These are phyloP conservation scores for Croton setiger DNA, from an alignment of 441 rosid species.

Conservation along the genomic window DNA sequence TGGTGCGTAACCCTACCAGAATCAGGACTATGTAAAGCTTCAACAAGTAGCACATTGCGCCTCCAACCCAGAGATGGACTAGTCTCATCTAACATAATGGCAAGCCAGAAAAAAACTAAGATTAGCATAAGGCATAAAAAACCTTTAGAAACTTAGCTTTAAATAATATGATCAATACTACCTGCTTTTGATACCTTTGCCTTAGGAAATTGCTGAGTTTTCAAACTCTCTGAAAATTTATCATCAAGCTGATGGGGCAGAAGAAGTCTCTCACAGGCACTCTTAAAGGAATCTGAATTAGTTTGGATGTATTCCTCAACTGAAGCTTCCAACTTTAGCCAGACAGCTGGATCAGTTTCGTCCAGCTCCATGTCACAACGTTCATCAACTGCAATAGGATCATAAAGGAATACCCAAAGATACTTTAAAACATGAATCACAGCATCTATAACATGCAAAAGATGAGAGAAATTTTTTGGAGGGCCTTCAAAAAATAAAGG, in stretches of 20 bases:
- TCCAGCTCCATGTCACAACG: constrained; percentile 98
- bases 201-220: constrained; percentile 39
- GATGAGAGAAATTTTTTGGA: neutral
- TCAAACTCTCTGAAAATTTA: constrained; percentile 55
- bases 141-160: neutral
- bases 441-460: neutral
- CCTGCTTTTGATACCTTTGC: constrained; percentile 57
- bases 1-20: constrained; percentile 77
- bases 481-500: constrained; percentile 12
- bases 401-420: constrained; percentile 18
- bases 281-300: constrained; percentile 65
- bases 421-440: neutral
- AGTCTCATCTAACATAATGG: constrained; percentile 42
- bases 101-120: constrained; percentile 23
- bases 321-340: constrained; percentile 90
- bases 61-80: constrained; percentile 93
- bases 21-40: constrained; percentile 91
- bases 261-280: constrained; percentile 66
- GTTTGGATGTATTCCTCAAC: constrained; percentile 70
- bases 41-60: constrained; percentile 84
- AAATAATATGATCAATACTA: constrained; percentile 28
- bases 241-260: constrained; percentile 79
- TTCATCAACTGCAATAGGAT: constrained; percentile 70
- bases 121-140: constrained; percentile 9
- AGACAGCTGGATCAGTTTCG: constrained; percentile 96